Base-by-base conservation (phyloP, 805 yeast species). In the Candida nanaspora region DNA sequence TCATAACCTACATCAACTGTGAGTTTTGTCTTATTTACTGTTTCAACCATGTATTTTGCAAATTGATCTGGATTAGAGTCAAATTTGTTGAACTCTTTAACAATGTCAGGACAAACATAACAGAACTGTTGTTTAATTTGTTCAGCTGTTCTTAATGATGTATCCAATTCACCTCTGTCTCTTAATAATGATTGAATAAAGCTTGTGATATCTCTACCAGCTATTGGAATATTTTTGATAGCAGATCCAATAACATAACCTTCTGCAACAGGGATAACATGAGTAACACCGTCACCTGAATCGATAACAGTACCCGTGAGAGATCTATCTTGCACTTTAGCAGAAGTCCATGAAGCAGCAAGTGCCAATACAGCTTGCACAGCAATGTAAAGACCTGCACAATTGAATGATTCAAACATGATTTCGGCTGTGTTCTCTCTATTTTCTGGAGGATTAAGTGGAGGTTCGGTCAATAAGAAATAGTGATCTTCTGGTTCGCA, bases 401-500 rank as follows among this genome's bases (percentile, higher is more conserved):
- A 93, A 63, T 93, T 93, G 74, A 93, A 93, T 16, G 95, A 81
- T 68, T 93, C 99, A 67, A 93, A 93, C 94, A 93, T 93, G 59
- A 93, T 93, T 62, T 93, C 99, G 11, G 99, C 99, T 1, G 96
- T 88, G 61, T 86, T 87, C 62, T 93, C 98, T 68, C 99, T 85
- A 65, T 93, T 93, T 69, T 93, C 99, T 6, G 99, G 99, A n/a
- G 99, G 97, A 58, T 93, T 93, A 50, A 93, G 76, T 19, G 99
- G 99, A 10, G 99, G 99, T 67, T 93, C 99, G 39, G 99, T 93
- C 52, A 93, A 68, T 42, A 93, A 69, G 65, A 93, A 93, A 59
- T 86, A 88, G 59, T 93, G 99, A 65, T 93, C 99, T 63, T 93
- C 99, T 14, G 99, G 99, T 66, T 93, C 98, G 61, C 98, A 87